Base-by-base conservation (phyloP, 768 basidiomycete species). In the Mycena galericulata region DNA sequence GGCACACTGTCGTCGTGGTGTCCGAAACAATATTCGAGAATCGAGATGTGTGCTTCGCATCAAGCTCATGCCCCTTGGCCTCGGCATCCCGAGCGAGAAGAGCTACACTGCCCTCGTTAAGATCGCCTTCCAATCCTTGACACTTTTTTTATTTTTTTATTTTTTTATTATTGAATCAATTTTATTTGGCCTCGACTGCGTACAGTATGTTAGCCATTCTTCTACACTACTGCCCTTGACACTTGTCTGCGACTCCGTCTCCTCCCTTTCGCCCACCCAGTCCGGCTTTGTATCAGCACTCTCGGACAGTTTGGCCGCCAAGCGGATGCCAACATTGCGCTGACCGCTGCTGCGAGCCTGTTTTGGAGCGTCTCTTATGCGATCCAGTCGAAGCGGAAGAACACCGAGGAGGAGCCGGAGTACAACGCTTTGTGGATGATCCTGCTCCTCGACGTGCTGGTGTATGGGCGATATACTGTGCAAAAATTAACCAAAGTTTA, bases 331-430 rank as follows among this genome's bases (percentile, higher is more conserved):
- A 99, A 99, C 73, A 97, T 99, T 62, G 94, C 96, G 1, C 81
- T 99, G 62, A 97, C 97, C 1, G 95, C 95, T 0, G 95, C 97
- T 0, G 95, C 95, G 65, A 96, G 95, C 59, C 81, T 98, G 3
- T 83, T 99, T 5, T 99, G 97, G 97, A 92, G 94, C 67, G 94
- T 99, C 0, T 98, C 97, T 0, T 97, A 99, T 76, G 93, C 95
- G 1, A 94, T 99, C 38, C 96, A 97, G 74, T 88, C 91, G 9
- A 93, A 94, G 75, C 87, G 94, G 24, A 91, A 91, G 71, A 81
- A 85, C 64, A 79, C 79, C 5, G 85, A 87, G 41, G 87, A 89
- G 63, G 87, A 89, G 70, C 90, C 89, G 0, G 89, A 90, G 71
- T 95, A 95, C 74, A 94, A 90, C 74, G 88, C 89, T 2, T 80